Evolutionary conservation across 2,329 filamentous ascomycete genomes (phyloP).

Genomic region (Cryphonectria parasitica): DNA sequence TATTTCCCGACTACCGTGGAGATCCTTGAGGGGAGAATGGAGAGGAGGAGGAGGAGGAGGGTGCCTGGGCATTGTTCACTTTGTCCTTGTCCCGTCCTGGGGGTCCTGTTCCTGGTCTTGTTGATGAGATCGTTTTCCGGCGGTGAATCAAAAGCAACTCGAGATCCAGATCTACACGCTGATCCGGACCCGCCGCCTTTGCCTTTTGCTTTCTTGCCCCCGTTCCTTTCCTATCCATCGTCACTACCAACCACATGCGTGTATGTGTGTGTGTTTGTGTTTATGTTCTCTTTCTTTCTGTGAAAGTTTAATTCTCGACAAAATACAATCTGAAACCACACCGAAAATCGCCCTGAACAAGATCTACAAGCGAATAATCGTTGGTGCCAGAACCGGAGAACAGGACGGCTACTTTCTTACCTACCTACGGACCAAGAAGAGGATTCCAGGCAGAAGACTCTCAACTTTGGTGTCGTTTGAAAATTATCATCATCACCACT

Average conservation of each 20-base stretch:
- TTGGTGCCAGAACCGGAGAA: not conserved
- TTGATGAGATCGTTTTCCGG: conserved; percentile 16
- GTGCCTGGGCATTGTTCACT: not conserved
- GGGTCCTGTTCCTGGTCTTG: not conserved
- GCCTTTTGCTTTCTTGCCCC: conserved; percentile 11
- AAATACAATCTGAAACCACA: not conserved
- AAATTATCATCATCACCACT: not conserved
- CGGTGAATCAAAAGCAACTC: conserved; percentile 19
- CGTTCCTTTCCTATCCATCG: not conserved
- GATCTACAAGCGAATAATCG: not conserved
- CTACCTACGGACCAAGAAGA: not conserved
- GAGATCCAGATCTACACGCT: conserved; percentile 25
- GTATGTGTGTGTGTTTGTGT: not conserved
- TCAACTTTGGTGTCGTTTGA: not conserved
- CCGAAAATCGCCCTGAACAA: not conserved
- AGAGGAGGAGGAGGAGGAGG: not conserved
- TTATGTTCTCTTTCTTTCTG: not conserved
- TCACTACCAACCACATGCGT: not conserved
- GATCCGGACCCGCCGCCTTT: conserved; percentile 23
- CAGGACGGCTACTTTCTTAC: not conserved
- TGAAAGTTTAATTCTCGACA: not conserved
- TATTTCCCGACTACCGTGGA: conserved; percentile 19
- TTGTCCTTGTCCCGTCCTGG: not conserved
- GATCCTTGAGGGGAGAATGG: not conserved
- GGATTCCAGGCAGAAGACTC: not conserved